Base-by-base conservation (phyloP, 805 yeast genomes). In the Starmera pachycereana region DNA sequence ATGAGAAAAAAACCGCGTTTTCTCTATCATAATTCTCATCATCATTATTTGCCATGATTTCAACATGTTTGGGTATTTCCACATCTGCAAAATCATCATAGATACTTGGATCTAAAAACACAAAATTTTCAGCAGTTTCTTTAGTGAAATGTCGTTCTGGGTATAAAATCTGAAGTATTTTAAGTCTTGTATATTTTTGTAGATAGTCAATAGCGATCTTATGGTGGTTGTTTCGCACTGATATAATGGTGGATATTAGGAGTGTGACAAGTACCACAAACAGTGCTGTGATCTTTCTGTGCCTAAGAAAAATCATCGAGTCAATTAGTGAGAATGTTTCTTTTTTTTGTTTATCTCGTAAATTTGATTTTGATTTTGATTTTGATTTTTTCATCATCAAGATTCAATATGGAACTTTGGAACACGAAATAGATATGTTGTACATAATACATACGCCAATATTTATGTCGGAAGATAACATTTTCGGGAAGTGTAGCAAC, bases 1-100 rank as follows among this genome's bases (percentile, higher is more conserved):
- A 63, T 3, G 86, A 76, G 48, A 81, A 72, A 50, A 84, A 68
- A 0, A 85, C 74, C 4, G 87, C 90, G 45, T 72, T 78, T 46
- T 67, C 78, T 37, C 65, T 62, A 14, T 44, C 43, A 37, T 65
- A 66, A 40, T 57, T 62, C 33, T 54, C 55, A 29, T 44, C 27
- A 22, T 25, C 45, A n/a, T 30, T 34, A 22, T 22, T 8, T 7
- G 27, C 9, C 27, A 22, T 7, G 5, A 44, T 31, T 34, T 48
- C 50, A 1, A 22, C 25, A 35, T 33, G 44, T 29, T 41, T 38
- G 13, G 32, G 32, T 14, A 29, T 34, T 19, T 38, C 33, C 32
- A 8, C 33, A 12, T 30, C 29, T 13, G 10, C 19, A 4, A 41
- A 44, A 16, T 12, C 18, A 3, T 44, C 45, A 2, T 33, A 29